Percentiles rank a stretch among this genome's conserved stretches.
These are phyloP conservation scores for Fusarium mangiferae DNA, from an alignment of 2,329 filamentous ascomycete species.

Conservation along the genomic window DNA sequence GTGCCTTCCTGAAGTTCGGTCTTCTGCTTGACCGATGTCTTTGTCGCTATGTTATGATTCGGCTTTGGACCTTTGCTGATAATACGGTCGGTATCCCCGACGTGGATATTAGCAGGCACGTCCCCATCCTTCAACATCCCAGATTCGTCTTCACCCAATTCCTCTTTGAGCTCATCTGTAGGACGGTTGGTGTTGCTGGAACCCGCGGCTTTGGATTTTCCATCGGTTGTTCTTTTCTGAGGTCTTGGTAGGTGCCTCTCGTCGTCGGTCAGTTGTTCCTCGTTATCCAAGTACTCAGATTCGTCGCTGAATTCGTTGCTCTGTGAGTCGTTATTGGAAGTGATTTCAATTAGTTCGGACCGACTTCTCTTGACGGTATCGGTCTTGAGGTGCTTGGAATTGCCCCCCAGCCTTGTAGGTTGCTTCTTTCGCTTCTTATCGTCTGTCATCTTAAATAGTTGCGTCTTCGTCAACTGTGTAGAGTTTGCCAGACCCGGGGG, in stretches of 20 bases:
- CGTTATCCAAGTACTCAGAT: neutral
- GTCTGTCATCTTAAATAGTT: neutral
- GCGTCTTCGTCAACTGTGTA: neutral
- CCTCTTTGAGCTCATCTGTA: neutral
- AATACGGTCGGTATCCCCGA: neutral
- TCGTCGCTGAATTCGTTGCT: neutral
- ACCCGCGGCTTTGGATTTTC: neutral
- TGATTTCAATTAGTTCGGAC: fast-evolving
- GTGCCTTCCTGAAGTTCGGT: neutral
- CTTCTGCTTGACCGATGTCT: neutral
- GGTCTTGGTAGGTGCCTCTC: neutral
- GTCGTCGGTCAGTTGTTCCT: neutral
- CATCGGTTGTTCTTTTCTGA: neutral
- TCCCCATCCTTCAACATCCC: neutral
- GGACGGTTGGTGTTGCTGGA: no score
- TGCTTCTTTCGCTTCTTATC: neutral
- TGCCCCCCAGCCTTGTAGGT: neutral
- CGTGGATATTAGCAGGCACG: neutral
- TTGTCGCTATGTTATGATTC: fast-evolving
- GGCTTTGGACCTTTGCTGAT: neutral
- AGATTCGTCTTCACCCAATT: neutral
- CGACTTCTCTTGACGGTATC: neutral
- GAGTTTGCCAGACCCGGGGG: neutral
- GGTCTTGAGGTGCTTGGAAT: fast-evolving
- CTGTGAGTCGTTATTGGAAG: neutral